Conservation (phyloP, 2,329 filamentous ascomycete genomes). For the Colletotrichum sp. region DNA sequence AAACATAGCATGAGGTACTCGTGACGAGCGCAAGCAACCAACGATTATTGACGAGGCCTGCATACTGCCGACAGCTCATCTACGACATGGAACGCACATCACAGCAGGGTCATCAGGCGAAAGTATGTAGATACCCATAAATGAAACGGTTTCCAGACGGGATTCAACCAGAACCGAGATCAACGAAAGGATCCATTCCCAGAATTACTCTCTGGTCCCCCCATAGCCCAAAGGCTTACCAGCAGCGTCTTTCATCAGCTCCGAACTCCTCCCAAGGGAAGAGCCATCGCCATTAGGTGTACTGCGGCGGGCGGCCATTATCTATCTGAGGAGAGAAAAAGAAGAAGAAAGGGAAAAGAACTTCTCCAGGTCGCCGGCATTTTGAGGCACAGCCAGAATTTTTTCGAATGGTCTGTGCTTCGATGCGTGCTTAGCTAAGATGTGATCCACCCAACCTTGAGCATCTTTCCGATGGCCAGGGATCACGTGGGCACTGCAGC, state of each 20-base stretch:
- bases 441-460: neutral
- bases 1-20: fast-evolving
- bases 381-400: constrained; percentile 7
- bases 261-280: neutral
- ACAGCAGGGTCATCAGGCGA: neutral
- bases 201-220: constrained; percentile 23
- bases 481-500: constrained; percentile 22
- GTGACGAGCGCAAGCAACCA: fast-evolving
- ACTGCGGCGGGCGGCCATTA: constrained; percentile 21
- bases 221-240: constrained; percentile 22
- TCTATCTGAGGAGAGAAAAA: constrained; percentile 20
- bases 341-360: neutral
- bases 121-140: constrained; percentile 24
- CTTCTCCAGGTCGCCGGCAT: neutral
- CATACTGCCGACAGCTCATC: too few relatives aligned
- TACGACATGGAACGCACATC: neutral
- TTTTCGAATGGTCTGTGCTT: constrained; percentile 17
- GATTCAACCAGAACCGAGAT: constrained; percentile 21
- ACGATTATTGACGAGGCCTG: fast-evolving
- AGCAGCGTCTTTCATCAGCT: constrained; percentile 21
- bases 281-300: constrained; percentile 17
- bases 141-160: constrained; percentile 25
- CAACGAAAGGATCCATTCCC: constrained; percentile 26
- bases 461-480: neutral
- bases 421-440: neutral